These are phyloP conservation scores for Coemansia erecta DNA, from an alignment of 192 early-diverging fungal species.

Conservation along the genomic window DNA sequence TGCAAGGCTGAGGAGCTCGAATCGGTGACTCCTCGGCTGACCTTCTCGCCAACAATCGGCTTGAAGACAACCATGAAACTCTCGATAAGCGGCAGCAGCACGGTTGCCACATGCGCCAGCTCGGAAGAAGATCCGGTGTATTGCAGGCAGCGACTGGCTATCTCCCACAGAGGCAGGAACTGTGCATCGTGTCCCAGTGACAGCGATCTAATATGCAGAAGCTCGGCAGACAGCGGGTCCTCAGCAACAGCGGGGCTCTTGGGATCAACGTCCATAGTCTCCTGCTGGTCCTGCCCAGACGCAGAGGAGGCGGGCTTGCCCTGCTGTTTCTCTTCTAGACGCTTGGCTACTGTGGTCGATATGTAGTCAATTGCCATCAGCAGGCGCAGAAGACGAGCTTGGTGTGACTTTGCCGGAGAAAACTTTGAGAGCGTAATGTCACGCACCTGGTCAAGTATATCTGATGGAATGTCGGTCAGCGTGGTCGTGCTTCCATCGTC, in stretches of 20 bases:
- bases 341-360: constrained; percentile 41
- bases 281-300: constrained; percentile 7
- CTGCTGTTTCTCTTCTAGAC: constrained; percentile 46
- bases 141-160: constrained; percentile 69
- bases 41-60: constrained; percentile 66
- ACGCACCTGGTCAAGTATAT: constrained; percentile 65
- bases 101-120: constrained; percentile 86
- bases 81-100: constrained; percentile 91
- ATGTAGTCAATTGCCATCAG: constrained; percentile 92
- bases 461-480: constrained; percentile 11
- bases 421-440: constrained; percentile 73
- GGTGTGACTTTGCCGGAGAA: constrained; percentile 80
- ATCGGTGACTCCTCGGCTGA: constrained; percentile 1
- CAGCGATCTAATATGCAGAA: constrained; percentile 49
- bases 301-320: constrained; percentile 41
- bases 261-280: constrained; percentile 35
- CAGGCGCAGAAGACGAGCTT: constrained; percentile 89
- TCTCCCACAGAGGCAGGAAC: constrained; percentile 73
- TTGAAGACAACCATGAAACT: constrained; percentile 97
- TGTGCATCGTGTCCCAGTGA: constrained; percentile 40
- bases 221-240: constrained; percentile 19
- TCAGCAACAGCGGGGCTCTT: constrained; percentile 14
- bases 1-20: constrained; percentile 29
- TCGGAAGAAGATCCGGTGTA: constrained; percentile 74
- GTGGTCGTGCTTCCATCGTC: constrained; percentile 17